These are phyloP conservation scores for Stagonosporopsis vannaccii DNA, from an alignment of 2,329 filamentous ascomycete genomes.

Conservation along the genomic window DNA sequence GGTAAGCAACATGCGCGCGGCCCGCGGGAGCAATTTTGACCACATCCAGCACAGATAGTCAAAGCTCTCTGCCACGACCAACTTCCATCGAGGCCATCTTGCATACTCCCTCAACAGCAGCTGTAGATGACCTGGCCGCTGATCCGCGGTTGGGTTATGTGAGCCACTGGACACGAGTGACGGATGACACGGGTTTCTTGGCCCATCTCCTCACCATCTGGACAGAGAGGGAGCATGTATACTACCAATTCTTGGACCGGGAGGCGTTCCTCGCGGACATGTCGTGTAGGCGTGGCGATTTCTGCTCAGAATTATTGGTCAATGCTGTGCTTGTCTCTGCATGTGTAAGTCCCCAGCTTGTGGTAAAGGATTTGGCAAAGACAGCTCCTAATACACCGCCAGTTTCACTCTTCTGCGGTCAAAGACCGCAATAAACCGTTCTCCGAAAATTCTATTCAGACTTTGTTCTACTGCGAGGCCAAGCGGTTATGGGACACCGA, in stretches of 20 bases:
- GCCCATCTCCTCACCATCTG: conserved; percentile 35
- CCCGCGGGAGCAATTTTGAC: conserved; percentile 32
- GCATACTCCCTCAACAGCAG: conserved; percentile 17
- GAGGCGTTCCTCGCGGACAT: conserved; percentile 42
- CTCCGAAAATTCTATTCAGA: conserved; percentile 32
- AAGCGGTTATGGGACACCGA: conserved; percentile 38
- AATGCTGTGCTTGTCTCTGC: conserved; percentile 41
- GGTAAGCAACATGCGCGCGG: conserved; percentile 28
- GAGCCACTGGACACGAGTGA: conserved; percentile 36
- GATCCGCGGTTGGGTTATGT: conserved; percentile 31
- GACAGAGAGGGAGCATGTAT: conserved; percentile 37
- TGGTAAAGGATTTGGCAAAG: not conserved
- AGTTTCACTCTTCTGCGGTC: conserved; percentile 38
- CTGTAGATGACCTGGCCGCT: conserved; percentile 10
- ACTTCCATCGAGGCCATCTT: conserved; percentile 35
- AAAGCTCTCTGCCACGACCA: conserved; percentile 20
- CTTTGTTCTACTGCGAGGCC: conserved; percentile 40
- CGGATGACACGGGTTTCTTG: conserved; percentile 27
- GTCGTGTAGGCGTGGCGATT: conserved; percentile 29
- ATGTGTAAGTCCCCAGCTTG: conserved; percentile 31
- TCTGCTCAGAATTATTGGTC: conserved; percentile 42
- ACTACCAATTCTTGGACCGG: conserved; percentile 42
- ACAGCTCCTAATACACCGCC: not conserved
- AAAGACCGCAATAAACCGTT: conserved; percentile 40
- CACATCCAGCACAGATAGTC: conserved; percentile 40